Conservation (phyloP, 257 asterid genomes). For the Gardenia jasminoides region DNA sequence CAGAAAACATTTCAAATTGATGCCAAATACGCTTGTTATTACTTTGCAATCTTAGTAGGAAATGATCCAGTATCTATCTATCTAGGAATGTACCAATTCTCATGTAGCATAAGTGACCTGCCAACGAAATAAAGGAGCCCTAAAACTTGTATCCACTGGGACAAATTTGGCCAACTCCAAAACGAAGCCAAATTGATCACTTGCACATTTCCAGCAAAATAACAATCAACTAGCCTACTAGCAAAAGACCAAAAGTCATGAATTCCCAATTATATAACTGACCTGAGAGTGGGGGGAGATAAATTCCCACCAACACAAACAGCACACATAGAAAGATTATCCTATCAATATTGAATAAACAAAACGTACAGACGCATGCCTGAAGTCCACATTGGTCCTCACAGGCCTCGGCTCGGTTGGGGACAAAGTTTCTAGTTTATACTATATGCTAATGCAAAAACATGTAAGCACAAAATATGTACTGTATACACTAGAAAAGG, state of each 20-base stretch:
- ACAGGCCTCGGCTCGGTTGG: not conserved
- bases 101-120: no score
- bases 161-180: not conserved
- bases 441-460: not conserved
- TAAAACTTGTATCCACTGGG: no score
- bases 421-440: not conserved
- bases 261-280: not conserved
- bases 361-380: conserved; percentile 15
- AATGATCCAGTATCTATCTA: no score
- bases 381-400: not conserved
- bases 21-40: not conserved
- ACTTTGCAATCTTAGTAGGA: not conserved
- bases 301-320: not conserved
- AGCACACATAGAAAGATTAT: not conserved
- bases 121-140: no score
- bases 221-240: not conserved
- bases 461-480: not conserved
- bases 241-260: not conserved
- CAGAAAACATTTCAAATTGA: not conserved
- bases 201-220: not conserved
- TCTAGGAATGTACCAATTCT: no score
- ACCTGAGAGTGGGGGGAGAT: not conserved
- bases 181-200: not conserved
- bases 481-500: not conserved
- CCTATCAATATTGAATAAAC: not conserved